phyloP scores from a whole-genome alignment of 371 early-diverging fungal genomes.

The Dipsacomyces acuminosporus region DNA sequence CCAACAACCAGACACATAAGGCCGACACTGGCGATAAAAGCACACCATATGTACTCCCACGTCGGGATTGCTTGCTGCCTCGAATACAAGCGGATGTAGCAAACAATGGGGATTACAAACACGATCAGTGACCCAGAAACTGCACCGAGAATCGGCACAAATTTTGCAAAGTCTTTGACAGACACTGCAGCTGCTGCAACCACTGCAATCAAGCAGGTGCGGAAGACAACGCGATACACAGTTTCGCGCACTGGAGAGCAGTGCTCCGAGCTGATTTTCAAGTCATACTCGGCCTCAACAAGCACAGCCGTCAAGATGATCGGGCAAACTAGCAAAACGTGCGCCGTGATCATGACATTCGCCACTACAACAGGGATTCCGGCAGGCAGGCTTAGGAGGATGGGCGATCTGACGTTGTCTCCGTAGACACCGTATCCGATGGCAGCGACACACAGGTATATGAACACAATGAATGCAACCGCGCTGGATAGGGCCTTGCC shows the following conservation, averaged over 20 bases:
- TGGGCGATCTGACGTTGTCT: slow-evolving; percentile 58
- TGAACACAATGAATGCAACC: slow-evolving; percentile 60
- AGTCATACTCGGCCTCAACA: slow-evolving; percentile 61
- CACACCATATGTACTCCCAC: slow-evolving; percentile 56
- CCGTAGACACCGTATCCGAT: slow-evolving; percentile 84
- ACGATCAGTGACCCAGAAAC: slow-evolving; percentile 71
- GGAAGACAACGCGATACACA: slow-evolving; percentile 54
- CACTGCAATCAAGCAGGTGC: slow-evolving; percentile 48
- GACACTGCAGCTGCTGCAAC: slow-evolving; percentile 58
- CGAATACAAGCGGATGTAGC: slow-evolving; percentile 65
- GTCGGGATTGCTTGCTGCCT: slow-evolving; percentile 57
- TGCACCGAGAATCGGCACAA: slow-evolving; percentile 81
- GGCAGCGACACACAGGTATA: slow-evolving; percentile 72
- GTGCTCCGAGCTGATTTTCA: slow-evolving; percentile 53
- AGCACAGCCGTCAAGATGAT: slow-evolving; percentile 76
- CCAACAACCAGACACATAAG: slow-evolving; percentile 72
- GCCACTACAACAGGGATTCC: slow-evolving; percentile 61
- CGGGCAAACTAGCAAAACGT: slow-evolving; percentile 80
- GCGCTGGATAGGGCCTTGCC: slow-evolving; percentile 63
- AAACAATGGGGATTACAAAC: slow-evolving; percentile 80
- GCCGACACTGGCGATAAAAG: slow-evolving; percentile 58
- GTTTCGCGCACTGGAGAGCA: slow-evolving; percentile 53
- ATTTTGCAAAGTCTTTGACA: slow-evolving; percentile 73
- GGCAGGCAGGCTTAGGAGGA: slow-evolving; percentile 65
- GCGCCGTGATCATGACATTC: slow-evolving; percentile 71